A percentile compares a stretch with the other conserved stretches of the same genome.
These are phyloP conservation scores for Poa pratensis DNA, from an alignment of 176 grass and related monocot genomes.

Conservation along the genomic window DNA sequence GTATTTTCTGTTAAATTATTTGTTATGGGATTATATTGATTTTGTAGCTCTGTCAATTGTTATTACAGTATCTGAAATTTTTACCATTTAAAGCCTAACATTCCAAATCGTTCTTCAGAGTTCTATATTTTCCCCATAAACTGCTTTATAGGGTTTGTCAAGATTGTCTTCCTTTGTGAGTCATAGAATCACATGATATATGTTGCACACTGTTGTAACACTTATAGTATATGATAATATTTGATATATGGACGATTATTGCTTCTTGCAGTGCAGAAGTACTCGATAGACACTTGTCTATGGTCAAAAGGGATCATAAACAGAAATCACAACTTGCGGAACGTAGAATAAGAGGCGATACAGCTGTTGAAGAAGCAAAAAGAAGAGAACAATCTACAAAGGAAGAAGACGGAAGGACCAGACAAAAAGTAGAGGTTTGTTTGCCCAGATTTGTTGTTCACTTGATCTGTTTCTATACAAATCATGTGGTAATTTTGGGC, in stretches of 20 bases:
- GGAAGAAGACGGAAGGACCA: conserved; percentile 79
- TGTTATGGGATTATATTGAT: conserved; percentile 4
- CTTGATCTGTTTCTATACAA: neutral
- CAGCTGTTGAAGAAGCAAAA: conserved; percentile 82
- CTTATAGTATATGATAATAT: neutral
- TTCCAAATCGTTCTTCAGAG: conserved; percentile 21
- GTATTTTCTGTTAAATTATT: neutral
- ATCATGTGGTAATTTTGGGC: neutral
- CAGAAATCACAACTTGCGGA: conserved; percentile 79
- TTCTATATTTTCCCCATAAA: neutral
- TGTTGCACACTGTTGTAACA: neutral
- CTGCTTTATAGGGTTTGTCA: neutral
- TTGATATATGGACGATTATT: conserved; percentile 36
- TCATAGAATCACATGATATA: neutral
- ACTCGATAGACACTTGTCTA: conserved; percentile 81
- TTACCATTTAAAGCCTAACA: conserved; percentile 8
- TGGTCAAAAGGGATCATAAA: conserved; percentile 77
- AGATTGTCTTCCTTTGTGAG: neutral
- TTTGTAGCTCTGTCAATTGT: neutral
- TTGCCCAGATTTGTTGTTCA: conserved; percentile 32
- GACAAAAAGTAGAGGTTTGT: conserved; percentile 78
- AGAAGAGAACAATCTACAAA: conserved; percentile 68
- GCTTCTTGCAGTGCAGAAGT: conserved; percentile 79
- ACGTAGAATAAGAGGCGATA: conserved; percentile 82
- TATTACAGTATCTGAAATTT: neutral